Conservation (phyloP, 225 moss, liverwort and hornwort genomes). For the Neckera pumila region DNA sequence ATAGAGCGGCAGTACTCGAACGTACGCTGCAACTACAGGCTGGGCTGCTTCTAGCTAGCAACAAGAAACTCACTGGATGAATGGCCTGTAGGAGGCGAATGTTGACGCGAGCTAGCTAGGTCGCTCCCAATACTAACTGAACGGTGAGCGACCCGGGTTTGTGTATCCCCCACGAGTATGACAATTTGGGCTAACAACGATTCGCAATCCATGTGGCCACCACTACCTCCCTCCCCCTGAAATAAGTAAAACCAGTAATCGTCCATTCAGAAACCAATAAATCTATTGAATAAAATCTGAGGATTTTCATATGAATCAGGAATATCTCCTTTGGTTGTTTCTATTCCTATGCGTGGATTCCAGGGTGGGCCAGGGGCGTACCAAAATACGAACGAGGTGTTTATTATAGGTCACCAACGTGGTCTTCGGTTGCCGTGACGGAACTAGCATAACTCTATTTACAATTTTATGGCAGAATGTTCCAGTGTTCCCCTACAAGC, state of each 20-base stretch:
- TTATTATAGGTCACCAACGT: neutral
- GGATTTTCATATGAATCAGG: neutral
- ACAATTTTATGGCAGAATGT: constrained; percentile 3
- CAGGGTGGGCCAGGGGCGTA: neutral
- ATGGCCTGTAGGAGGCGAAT: neutral
- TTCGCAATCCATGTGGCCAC: neutral
- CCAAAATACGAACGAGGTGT: neutral
- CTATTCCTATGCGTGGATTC: constrained; percentile 6
- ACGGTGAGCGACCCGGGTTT: neutral
- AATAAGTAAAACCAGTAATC: neutral
- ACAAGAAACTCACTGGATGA: neutral
- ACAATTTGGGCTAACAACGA: neutral
- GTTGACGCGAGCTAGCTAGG: neutral
- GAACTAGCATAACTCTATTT: neutral
- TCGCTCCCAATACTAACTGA: neutral
- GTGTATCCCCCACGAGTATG: neutral
- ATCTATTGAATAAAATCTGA: neutral
- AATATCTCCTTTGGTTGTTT: neutral
- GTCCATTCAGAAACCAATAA: neutral
- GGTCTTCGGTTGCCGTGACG: neutral
- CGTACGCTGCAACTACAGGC: neutral
- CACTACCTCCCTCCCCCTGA: neutral
- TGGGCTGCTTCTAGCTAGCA: neutral
- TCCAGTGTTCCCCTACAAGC: constrained; percentile 19
- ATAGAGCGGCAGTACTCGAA: neutral